A percentile compares a stretch with the other conserved stretches of the same genome.
phyloP scores from a whole-genome alignment of 192 early-diverging fungal genomes.

The Oehlia diaphana region DNA sequence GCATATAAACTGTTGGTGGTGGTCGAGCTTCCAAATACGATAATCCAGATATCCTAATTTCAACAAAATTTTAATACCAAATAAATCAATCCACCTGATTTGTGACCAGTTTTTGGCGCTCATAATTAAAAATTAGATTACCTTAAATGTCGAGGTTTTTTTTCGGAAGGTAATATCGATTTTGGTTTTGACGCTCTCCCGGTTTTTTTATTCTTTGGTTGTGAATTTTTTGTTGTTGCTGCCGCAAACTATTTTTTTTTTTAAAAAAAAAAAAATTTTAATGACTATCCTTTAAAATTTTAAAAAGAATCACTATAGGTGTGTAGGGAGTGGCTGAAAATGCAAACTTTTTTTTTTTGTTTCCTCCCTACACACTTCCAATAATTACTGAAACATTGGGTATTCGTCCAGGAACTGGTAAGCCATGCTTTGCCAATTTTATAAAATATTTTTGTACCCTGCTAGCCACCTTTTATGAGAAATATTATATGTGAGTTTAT shows the following conservation, averaged over 20 bases:
- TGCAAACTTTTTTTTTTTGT: too few species aligned
- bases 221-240: constrained; percentile 23
- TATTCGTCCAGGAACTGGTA: constrained; percentile 67
- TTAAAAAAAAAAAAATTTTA: background rate
- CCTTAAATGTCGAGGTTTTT: constrained; percentile 30
- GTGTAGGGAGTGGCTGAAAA: too few species aligned
- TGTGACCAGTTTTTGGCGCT: too few species aligned
- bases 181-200: constrained; percentile 20
- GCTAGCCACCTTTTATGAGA: constrained; percentile 45
- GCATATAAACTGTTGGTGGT: constrained; percentile 54
- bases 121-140: constrained; percentile 5
- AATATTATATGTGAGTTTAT: background rate
- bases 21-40: constrained; percentile 41
- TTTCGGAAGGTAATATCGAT: constrained; percentile 31
- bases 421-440: constrained; percentile 69
- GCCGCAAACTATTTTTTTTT: background rate
- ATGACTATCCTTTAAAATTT: background rate
- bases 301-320: too few species aligned
- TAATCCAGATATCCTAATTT: constrained; percentile 45
- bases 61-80: background rate
- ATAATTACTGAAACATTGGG: constrained; percentile 49
- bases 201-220: constrained; percentile 32
- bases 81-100: background rate
- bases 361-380: background rate
- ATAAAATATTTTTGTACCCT: constrained; percentile 79